phyloP scores from a whole-genome alignment of 345 rosid species.

The Mercurialis annua region DNA sequence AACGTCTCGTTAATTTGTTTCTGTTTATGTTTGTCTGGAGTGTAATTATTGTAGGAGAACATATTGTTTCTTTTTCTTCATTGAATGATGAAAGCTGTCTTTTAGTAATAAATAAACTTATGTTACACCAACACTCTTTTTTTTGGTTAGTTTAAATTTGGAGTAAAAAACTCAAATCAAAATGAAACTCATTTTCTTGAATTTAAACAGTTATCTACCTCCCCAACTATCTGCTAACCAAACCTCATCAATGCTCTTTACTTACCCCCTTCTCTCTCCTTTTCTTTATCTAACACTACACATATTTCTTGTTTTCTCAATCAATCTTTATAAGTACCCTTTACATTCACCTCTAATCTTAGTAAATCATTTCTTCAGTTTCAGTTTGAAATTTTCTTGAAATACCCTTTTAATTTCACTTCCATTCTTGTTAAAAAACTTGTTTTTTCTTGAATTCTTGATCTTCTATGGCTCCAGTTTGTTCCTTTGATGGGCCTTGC shows the following conservation, averaged over 20 bases:
- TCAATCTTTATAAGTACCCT: background rate
- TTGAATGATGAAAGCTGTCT: too few relatives aligned
- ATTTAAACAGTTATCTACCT: slow-evolving; percentile 1
- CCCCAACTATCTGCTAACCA: slow-evolving; percentile 19
- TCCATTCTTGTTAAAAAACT: background rate
- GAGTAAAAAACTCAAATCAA: too few relatives aligned
- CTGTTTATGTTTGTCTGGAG: too few relatives aligned
- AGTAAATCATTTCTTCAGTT: background rate
- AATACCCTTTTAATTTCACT: background rate
- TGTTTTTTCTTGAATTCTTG: too few relatives aligned
- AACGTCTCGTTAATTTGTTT: too few relatives aligned
- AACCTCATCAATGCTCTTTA: slow-evolving; percentile 22
- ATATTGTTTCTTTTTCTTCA: too few relatives aligned
- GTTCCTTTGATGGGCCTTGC: slow-evolving; percentile 13
- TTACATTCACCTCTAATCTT: background rate
- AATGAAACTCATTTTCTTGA: background rate
- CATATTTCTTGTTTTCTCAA: background rate
- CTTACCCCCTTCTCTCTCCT: too few relatives aligned
- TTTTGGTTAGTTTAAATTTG: too few relatives aligned
- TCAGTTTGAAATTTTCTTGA: background rate
- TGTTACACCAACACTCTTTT: too few relatives aligned
- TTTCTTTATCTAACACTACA: background rate
- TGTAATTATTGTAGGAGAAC: too few relatives aligned
- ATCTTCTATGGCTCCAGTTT: slow-evolving; percentile 41
- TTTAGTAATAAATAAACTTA: too few relatives aligned